These are phyloP conservation scores for Chlamydomonas sphaeroides DNA, from an alignment of 139 green algal genomes.

Conservation along the genomic window DNA sequence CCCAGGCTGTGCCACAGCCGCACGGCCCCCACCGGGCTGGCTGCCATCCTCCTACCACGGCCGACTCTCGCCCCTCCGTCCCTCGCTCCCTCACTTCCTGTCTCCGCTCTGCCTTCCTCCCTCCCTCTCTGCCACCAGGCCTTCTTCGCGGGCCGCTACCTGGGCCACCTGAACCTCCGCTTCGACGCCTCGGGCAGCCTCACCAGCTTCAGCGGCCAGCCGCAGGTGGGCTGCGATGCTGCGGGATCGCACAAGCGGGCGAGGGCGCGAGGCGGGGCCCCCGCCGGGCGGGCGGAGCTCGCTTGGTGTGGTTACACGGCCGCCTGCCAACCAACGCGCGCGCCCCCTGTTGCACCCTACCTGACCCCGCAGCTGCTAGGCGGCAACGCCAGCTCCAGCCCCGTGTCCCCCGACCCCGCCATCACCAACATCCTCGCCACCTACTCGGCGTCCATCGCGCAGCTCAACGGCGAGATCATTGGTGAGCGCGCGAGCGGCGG, in stretches of 20 bases:
- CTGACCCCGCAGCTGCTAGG: conserved; percentile 47
- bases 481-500: neutral
- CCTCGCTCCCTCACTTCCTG: neutral
- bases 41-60: neutral
- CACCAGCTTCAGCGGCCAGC: neutral
- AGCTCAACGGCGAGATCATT: neutral
- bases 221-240: too few species aligned
- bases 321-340: too few species aligned
- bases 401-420: conserved; percentile 22
- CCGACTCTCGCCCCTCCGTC: neutral
- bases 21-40: too few species aligned
- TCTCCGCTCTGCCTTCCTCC: too few species aligned
- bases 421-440: neutral
- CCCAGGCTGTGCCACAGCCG: too few species aligned
- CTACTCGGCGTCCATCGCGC: neutral
- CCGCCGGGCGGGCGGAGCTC: too few species aligned
- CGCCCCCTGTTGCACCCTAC: too few species aligned
- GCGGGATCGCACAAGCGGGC: too few species aligned
- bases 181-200: conserved; percentile 35
- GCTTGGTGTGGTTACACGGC: too few species aligned
- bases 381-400: neutral
- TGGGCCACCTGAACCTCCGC: conserved; percentile 38
- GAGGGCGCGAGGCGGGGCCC: too few species aligned
- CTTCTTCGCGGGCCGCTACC: conserved; percentile 34
- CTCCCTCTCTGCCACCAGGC: too few species aligned